Base-by-base conservation (phyloP, 352 stramenopile species). In the Phytopythium ostracodes region DNA sequence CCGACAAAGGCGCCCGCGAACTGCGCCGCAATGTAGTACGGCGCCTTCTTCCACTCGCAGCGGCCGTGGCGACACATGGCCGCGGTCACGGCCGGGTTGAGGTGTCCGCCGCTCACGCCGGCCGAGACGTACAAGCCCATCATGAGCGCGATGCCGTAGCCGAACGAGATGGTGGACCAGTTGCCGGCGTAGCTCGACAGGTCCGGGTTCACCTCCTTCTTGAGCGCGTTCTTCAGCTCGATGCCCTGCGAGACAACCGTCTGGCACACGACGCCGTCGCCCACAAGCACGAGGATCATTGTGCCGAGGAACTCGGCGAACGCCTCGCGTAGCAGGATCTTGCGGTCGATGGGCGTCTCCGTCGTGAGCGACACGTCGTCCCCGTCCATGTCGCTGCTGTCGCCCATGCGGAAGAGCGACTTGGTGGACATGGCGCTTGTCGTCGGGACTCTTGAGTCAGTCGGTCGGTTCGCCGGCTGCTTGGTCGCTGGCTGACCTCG, bases 141-240 rank as follows among this genome's bases (percentile, higher is more conserved):
- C 74, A 89, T 87, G 38, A 91, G 63, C 43, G 77, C 81, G 50
- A 91, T 89, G 29, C 81, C 79, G 57, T 82, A 91, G 49, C 81
- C 79, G 27, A 91, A 46, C 22, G 79, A 84, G 60, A 91, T 88
- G 36, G 79, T 88, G 8, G 76, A 75, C 77, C 81, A 91, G 65
- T 89, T 77, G 15, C 81, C 81, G 5, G 81, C 81, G 66, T 81
- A 84, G 56, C 62, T 81, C 40, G 78, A 78, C 18, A 78, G 35
- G 22, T 85, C 68, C 4, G 72, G 65, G 52, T 77, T 83, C 20
- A 64, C 67, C 44, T 80, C 65, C 17, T 81, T 81, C 66, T 79
- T 79, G 31, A 76, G 54, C 11, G 79, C 77, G 33, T 80, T 77
- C 59, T 68, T 76, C 25, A 68, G 66, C 54, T 88, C 74, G 46